phyloP scores from a whole-genome alignment of 805 yeast genomes.

The Maudiozyma turicensis region DNA sequence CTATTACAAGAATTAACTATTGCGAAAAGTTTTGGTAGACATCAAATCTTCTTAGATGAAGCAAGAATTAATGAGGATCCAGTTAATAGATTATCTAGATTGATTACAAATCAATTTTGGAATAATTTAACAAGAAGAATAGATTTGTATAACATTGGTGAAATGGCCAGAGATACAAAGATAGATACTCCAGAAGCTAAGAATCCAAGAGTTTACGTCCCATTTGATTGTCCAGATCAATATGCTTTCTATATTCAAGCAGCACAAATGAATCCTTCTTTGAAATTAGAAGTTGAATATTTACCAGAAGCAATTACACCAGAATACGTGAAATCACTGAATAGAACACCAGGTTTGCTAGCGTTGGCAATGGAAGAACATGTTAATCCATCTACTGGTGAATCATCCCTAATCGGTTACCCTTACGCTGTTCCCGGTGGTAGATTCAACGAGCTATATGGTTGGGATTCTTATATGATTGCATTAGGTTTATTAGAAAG shows the following conservation, averaged over 20 bases:
- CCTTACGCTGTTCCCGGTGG: constrained; percentile 98
- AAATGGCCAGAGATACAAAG: constrained; percentile 72
- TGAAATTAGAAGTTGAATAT: constrained; percentile 61
- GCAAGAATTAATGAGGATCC: constrained; percentile 81
- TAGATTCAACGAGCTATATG: constrained; percentile 89
- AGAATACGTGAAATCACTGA: constrained; percentile 65
- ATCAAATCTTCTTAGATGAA: constrained; percentile 72
- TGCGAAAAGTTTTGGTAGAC: constrained; percentile 72
- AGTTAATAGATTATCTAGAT: constrained; percentile 60
- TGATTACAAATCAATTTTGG: constrained; percentile 77
- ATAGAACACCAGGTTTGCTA: constrained; percentile 75
- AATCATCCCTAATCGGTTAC: constrained; percentile 45
- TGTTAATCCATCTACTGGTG: constrained; percentile 42
- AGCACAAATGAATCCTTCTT: constrained; percentile 43
- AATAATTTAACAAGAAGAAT: constrained; percentile 61
- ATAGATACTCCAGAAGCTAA: constrained; percentile 52
- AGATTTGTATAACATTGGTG: constrained; percentile 49
- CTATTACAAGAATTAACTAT: constrained; percentile 80
- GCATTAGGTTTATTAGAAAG: constrained; percentile 71
- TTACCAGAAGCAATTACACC: constrained; percentile 70
- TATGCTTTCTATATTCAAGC: constrained; percentile 54
- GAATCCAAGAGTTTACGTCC: constrained; percentile 71
- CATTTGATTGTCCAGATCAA: constrained; percentile 59
- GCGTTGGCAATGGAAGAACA: constrained; percentile 61
- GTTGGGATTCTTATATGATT: constrained; percentile 97